Conservation (phyloP, 495 filamentous ascomycete species). For the Tricharina praecox region DNA sequence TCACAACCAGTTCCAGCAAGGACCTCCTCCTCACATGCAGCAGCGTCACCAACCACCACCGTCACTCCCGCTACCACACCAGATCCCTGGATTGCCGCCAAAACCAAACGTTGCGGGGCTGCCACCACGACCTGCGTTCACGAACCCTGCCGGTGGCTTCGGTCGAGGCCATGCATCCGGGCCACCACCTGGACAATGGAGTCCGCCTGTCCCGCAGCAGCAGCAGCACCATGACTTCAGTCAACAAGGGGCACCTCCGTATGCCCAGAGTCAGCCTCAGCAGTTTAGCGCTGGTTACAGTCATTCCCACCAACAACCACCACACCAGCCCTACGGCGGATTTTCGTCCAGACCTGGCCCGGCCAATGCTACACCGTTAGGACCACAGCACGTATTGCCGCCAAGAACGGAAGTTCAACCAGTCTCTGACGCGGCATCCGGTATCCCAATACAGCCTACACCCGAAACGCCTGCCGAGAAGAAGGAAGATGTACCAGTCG, state of each 20-base stretch:
- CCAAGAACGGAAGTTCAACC: no score
- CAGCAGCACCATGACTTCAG: conserved; percentile 10
- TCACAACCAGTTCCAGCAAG: conserved; percentile 19
- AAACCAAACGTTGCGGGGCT: conserved; percentile 25
- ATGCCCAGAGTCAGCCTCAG: conserved; percentile 10
- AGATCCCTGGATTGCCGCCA: conserved; percentile 24
- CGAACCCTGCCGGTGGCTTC: conserved; percentile 13
- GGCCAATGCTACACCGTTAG: conserved; percentile 8
- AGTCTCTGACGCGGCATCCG: no score
- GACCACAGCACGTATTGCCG: conserved; percentile 10
- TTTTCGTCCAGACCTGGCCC: background rate
- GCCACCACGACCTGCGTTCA: conserved; percentile 23
- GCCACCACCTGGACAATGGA: conserved; percentile 12
- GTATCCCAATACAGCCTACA: conserved; percentile 4
- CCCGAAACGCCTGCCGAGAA: conserved; percentile 14
- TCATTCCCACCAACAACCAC: conserved; percentile 6
- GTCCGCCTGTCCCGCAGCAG: conserved; percentile 13
- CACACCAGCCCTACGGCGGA: conserved; percentile 7
- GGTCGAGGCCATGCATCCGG: conserved; percentile 12
- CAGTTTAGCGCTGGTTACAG: conserved; percentile 1
- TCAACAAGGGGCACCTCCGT: background rate
- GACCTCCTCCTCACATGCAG: conserved; percentile 17
- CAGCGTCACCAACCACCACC: conserved; percentile 15
- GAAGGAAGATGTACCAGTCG: conserved; percentile 11
- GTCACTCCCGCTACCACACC: conserved; percentile 25